Evolutionary conservation across 2,329 filamentous ascomycete species (phyloP).

Genomic region (Cordyceps militaris): DNA sequence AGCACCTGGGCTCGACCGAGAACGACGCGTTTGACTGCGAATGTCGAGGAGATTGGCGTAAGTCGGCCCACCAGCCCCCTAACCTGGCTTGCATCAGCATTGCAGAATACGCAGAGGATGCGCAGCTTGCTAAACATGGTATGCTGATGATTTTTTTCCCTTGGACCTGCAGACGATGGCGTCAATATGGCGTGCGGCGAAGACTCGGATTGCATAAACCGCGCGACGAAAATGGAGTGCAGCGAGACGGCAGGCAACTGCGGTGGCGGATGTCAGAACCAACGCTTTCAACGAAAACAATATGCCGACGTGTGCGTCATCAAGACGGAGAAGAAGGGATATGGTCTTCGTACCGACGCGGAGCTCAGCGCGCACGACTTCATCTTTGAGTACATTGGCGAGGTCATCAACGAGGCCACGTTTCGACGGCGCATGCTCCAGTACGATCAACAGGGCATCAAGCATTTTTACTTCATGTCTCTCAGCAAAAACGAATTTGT

Average conservation of each 20-base stretch:
- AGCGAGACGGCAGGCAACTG: slow-evolving; percentile 72
- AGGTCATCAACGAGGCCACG: slow-evolving; percentile 88
- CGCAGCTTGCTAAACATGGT: slow-evolving; percentile 16
- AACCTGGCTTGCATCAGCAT: neutral
- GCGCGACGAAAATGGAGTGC: slow-evolving; percentile 97
- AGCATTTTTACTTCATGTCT: slow-evolving; percentile 99
- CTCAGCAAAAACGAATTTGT: slow-evolving; percentile 94
- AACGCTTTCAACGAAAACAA: slow-evolving; percentile 84
- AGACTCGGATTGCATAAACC: slow-evolving; percentile 97
- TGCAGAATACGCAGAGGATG: neutral
- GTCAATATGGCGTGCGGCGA: slow-evolving; percentile 85
- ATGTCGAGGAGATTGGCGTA: slow-evolving; percentile 91
- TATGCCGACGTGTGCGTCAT: slow-evolving; percentile 92
- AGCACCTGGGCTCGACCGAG: slow-evolving; percentile 84
- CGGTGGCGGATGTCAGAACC: slow-evolving; percentile 82
- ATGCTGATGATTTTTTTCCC: slow-evolving; percentile 14
- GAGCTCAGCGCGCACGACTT: slow-evolving; percentile 79
- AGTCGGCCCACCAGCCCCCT: slow-evolving; percentile 32
- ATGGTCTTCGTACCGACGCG: slow-evolving; percentile 75
- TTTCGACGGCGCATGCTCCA: slow-evolving; percentile 87
- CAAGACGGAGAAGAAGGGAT: slow-evolving; percentile 97
- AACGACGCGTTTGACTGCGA: slow-evolving; percentile 90
- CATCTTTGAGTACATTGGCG: slow-evolving; percentile 96
- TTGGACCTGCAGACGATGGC: slow-evolving; percentile 41
- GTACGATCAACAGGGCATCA: slow-evolving; percentile 94